phyloP scores from a whole-genome alignment of 1,284 basidiomycete genomes.

The Trichosporon ovoides region DNA sequence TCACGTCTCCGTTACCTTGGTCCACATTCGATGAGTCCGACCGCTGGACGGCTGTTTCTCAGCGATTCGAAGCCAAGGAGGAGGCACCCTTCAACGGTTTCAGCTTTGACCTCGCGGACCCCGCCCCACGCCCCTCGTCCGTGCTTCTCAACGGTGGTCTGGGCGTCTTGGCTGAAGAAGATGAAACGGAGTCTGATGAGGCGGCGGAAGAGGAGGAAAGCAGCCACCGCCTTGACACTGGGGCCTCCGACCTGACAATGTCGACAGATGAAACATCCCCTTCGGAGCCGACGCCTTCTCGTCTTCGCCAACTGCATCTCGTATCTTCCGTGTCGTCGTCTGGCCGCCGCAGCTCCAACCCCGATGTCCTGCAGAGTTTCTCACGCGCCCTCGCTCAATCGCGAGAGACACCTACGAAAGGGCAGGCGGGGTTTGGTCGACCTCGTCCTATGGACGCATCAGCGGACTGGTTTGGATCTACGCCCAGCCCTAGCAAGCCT shows the following conservation, averaged over 20 bases:
- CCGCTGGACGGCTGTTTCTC: conserved; percentile 15
- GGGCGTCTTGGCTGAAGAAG: conserved; percentile 33
- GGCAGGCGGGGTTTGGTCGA: conserved; percentile 33
- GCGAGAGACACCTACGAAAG: conserved; percentile 26
- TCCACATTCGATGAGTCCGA: conserved; percentile 18
- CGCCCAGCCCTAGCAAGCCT: conserved; percentile 13
- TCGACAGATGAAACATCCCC: conserved; percentile 7
- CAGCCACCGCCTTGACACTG: neutral
- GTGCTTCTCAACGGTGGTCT: conserved; percentile 23
- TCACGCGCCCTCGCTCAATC: neutral
- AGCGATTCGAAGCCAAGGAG: conserved; percentile 26
- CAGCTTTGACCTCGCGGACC: conserved; percentile 13
- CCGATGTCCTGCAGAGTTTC: conserved; percentile 14
- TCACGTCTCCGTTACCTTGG: conserved; percentile 28
- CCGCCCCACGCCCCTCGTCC: conserved; percentile 15
- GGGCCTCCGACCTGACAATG: conserved; percentile 7
- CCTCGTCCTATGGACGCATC: conserved; percentile 29
- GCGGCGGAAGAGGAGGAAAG: conserved; percentile 8
- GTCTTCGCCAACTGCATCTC: conserved; percentile 38
- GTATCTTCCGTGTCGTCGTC: conserved; percentile 24
- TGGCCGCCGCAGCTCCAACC: conserved; percentile 23
- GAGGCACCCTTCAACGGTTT: conserved; percentile 30
- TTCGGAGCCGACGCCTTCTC: conserved; percentile 28
- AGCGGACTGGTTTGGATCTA: conserved; percentile 7
- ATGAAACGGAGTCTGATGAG: conserved; percentile 41